Base-by-base conservation (phyloP, 768 basidiomycete species). In the Floccularia luteovirens region DNA sequence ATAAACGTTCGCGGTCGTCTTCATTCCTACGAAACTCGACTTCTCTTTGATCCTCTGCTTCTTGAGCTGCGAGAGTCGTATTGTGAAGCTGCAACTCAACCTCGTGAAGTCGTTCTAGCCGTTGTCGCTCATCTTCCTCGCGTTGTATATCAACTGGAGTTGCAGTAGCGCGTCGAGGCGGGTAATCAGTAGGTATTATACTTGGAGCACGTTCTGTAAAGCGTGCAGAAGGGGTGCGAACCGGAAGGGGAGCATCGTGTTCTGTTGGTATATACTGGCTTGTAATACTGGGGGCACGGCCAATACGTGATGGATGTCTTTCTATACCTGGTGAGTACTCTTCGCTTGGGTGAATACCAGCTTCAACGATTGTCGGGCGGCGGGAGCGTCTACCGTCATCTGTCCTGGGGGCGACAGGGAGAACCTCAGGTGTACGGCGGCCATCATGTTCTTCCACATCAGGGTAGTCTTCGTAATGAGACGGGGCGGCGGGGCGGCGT, bases 31-130 rank as follows among this genome's bases (percentile, higher is more conserved):
- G 69, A 59, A 85, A 88, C 22, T 79, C 75, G 5, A 55, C 56
- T 42, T 89, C 85, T 7, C 86, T 74, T 33, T 63, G 64, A 19
- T 75, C 69, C 50, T 90, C 87, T 1, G 73, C 74, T 37, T 75
- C 74, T 24, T 72, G 69, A 0, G 77, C 72, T 2, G 67, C 66
- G 5, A 65, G 62, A 6, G 67, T 63, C 4, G 73, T 62, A 22
- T 72, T 62, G 3, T 66, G 62, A 10, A 87, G 52, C 16, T 68
- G 67, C 14, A 62, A 57, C 37, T 79, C 75, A 14, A 75, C 66
- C 0, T 75, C 78, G 7, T 70, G 69, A 19, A 88, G 64, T 14
- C 75, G 75, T 41, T 77, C 69, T 0, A 75, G 58, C 7, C 72
- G 72, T 33, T 72, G 70, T 24, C 77, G 69, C 38, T 75, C 73